A percentile compares a stretch with the other conserved stretches of the same genome.
phyloP scores from a whole-genome alignment of 1,284 basidiomycete genomes.

The Trichosporon coremiiforme region DNA sequence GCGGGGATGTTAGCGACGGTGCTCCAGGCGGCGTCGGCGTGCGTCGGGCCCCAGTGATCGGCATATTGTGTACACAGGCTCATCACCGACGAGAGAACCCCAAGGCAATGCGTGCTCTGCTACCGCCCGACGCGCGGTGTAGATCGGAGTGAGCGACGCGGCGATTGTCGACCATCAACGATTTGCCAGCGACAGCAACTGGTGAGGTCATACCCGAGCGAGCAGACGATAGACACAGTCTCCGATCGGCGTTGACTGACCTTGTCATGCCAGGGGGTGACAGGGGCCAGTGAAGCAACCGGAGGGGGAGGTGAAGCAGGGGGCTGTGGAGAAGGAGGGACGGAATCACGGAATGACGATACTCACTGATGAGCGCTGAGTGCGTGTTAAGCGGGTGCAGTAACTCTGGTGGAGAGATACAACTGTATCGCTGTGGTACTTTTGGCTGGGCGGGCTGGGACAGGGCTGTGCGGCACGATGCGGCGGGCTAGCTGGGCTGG shows the following conservation, averaged over 20 bases:
- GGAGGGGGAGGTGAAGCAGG: not conserved
- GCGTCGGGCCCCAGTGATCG: constrained; percentile 10
- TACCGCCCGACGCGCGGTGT: not conserved
- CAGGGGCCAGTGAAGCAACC: constrained; percentile 13
- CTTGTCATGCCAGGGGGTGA: constrained; percentile 13
- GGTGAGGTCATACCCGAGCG: constrained; percentile 14
- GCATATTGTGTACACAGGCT: not conserved
- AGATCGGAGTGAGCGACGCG: not conserved
- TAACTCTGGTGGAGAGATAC: constrained; percentile 5
- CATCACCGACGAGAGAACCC: not conserved
- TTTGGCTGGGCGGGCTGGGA: not conserved
- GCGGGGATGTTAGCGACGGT: not conserved
- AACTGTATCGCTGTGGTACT: constrained; percentile 6
- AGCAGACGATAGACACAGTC: not conserved
- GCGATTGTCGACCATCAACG: constrained; percentile 7
- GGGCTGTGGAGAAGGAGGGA: not conserved
- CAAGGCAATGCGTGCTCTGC: not conserved
- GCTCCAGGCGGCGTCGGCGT: not conserved
- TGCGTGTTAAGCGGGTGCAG: not conserved
- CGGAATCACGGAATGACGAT: not conserved
- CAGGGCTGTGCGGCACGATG: constrained; percentile 2
- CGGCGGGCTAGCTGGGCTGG: not conserved
- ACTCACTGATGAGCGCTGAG: not conserved
- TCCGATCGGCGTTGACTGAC: constrained; percentile 10
- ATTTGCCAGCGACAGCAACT: constrained; percentile 1